These are phyloP conservation scores for Phytophthora uliginosa DNA, from an alignment of 352 stramenopile genomes.

Conservation along the genomic window DNA sequence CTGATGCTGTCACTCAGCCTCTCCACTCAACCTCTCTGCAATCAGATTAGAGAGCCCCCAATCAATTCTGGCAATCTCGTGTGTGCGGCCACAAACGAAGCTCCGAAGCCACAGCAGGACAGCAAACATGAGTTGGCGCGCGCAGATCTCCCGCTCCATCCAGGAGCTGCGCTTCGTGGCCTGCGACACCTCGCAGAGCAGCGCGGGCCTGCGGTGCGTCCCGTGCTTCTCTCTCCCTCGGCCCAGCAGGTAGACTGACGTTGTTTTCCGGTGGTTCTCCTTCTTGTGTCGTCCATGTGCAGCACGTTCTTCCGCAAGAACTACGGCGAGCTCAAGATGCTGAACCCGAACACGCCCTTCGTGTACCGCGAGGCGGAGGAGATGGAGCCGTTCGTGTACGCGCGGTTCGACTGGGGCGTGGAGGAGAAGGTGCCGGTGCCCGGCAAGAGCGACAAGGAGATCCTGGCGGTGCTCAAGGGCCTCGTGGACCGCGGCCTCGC, in stretches of 20 bases:
- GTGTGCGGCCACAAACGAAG: neutral
- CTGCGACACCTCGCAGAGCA: constrained; percentile 89
- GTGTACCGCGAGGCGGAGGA: constrained; percentile 91
- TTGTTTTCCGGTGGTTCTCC: constrained; percentile 14
- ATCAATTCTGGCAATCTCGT: too few species aligned
- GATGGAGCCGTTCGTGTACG: constrained; percentile 92
- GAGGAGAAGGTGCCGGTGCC: constrained; percentile 87
- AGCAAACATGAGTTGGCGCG: constrained; percentile 85
- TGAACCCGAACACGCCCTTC: constrained; percentile 87
- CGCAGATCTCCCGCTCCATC: constrained; percentile 89
- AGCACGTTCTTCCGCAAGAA: constrained; percentile 91
- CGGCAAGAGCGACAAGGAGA: constrained; percentile 89
- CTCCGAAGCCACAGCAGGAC: constrained; percentile 1
- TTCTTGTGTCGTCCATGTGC: constrained; percentile 5
- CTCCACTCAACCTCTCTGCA: too few species aligned
- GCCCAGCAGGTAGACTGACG: neutral
- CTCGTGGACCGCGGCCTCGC: constrained; percentile 79
- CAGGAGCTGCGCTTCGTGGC: constrained; percentile 88
- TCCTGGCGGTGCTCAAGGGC: constrained; percentile 77
- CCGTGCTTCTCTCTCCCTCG: neutral
- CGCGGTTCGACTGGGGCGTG: constrained; percentile 86
- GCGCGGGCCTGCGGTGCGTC: constrained; percentile 80
- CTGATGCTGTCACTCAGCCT: too few species aligned
- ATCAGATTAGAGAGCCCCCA: too few species aligned
- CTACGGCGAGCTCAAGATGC: constrained; percentile 91